Conservation (phyloP, 2,329 filamentous ascomycete species). For the Incumbomyces delicatus region DNA sequence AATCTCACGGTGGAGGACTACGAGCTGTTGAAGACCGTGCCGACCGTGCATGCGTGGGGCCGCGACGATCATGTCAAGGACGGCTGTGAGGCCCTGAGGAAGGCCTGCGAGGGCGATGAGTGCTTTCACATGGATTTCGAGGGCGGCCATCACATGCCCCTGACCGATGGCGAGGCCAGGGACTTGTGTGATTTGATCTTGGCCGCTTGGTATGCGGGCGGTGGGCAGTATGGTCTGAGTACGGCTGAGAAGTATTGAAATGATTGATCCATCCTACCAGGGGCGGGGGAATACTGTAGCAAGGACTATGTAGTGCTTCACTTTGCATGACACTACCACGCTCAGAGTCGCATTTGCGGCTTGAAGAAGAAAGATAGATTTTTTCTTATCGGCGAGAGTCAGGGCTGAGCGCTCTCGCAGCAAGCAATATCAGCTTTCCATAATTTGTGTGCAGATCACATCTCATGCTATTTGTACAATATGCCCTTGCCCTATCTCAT, state of each 20-base stretch:
- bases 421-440: no score
- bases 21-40: slow-evolving; percentile 13
- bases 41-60: slow-evolving; percentile 22
- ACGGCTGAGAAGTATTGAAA: slow-evolving; percentile 10
- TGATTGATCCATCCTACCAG: no score
- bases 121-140: slow-evolving; percentile 21
- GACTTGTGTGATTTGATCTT: slow-evolving; percentile 22
- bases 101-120: slow-evolving; percentile 16
- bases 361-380: no score
- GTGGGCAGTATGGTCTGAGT: slow-evolving; percentile 13
- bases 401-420: no score
- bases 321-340: no score
- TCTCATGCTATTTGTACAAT: no score
- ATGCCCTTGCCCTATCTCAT: no score
- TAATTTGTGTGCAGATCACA: no score
- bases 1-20: slow-evolving; percentile 12
- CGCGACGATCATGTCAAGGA: slow-evolving; percentile 19
- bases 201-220: slow-evolving; percentile 19
- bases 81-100: slow-evolving; percentile 14
- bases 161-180: slow-evolving; percentile 20
- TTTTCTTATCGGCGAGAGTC: no score
- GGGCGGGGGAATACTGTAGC: no score
- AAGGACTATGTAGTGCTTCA: no score
- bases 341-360: no score
- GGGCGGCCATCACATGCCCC: slow-evolving; percentile 21